Evolutionary conservation across 805 yeast genomes (phyloP), one percentile per base, ranked within the genome.

Genomic region (Schizosaccharomyces lindneri): DNA sequence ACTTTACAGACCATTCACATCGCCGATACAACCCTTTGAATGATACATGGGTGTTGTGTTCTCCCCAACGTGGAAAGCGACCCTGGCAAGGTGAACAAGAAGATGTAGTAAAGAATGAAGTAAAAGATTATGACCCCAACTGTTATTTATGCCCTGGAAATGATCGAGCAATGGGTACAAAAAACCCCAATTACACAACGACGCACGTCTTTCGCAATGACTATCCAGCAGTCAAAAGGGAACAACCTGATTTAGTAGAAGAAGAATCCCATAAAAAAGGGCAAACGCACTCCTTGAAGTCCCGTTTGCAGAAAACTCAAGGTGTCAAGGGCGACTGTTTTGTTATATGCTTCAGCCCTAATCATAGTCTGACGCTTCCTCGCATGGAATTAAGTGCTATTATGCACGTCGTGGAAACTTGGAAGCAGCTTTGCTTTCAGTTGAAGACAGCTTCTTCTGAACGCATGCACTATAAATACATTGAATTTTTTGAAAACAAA

Each of bases 41-140:
- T n/a, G 79, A 79, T 61, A 70, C 77, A n/a, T 82, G 83, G 80
- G 81, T 84, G 31, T 73, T 84, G 61, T 83, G 84, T 61, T 82
- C 87, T 17, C 89, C 90, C 5, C 90, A 84, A 68, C 74, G 89
- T 63, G 80, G 87, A 39, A 81, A 82, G 70, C 75, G 90, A 65
- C 89, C 90, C 24, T 84, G 89, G 89, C 84, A 81, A 69, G 89
- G 89, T 46, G 85, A 81, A 64, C 76, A 80, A 65, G 89, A 84
- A 68, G 74, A 73, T 43, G 69, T 75, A 17, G 66, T 69, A 61
- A 73, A 70, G 57, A 74, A 72, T 17, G 66, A 69, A 36, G 73
- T 76, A 64, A 84, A 85, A 4, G 72, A 65, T 43, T 83, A 79
- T 67, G 89, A 84, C 66, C 78, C 78, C 24, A 77, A 77, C 64